Evolutionary conservation across 208 protist species (phyloP).

Genomic region (Angomonas deanei): DNA sequence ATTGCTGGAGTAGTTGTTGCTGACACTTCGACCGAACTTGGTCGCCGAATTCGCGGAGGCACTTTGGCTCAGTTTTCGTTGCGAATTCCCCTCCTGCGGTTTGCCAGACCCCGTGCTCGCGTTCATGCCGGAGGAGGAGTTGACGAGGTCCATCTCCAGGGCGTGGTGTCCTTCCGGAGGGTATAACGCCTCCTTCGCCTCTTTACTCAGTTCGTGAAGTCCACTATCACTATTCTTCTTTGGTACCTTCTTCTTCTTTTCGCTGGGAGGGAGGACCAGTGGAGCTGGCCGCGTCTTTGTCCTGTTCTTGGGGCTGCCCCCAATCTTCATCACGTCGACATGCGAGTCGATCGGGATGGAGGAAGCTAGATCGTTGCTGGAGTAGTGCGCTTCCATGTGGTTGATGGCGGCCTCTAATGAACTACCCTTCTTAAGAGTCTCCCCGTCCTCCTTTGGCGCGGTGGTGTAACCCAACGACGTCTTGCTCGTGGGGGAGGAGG

Average conservation of each 20-base stretch:
- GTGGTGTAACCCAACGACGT: neutral
- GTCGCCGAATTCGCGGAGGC: neutral
- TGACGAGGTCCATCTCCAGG: no score
- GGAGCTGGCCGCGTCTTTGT: neutral
- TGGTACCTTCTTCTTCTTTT: neutral
- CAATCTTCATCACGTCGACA: neutral
- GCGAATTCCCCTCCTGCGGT: no score
- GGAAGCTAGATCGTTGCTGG: neutral
- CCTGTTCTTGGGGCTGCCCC: neutral
- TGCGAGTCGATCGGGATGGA: neutral
- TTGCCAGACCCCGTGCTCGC: no score
- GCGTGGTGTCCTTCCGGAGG: no score
- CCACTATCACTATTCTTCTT: no score
- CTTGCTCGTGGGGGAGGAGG: neutral
- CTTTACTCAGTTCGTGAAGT: no score
- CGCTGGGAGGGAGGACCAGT: neutral
- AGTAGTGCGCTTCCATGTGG: neutral
- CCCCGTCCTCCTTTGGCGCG: neutral
- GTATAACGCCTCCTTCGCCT: no score
- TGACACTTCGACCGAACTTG: neutral
- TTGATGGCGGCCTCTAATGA: neutral
- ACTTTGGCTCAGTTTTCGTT: no score
- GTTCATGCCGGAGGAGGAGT: constrained; percentile 2
- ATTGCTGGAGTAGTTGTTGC: neutral
- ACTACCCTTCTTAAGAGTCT: neutral